phyloP scores from a whole-genome alignment of 2,329 filamentous ascomycete species.

The Alternaria tenuissima region DNA sequence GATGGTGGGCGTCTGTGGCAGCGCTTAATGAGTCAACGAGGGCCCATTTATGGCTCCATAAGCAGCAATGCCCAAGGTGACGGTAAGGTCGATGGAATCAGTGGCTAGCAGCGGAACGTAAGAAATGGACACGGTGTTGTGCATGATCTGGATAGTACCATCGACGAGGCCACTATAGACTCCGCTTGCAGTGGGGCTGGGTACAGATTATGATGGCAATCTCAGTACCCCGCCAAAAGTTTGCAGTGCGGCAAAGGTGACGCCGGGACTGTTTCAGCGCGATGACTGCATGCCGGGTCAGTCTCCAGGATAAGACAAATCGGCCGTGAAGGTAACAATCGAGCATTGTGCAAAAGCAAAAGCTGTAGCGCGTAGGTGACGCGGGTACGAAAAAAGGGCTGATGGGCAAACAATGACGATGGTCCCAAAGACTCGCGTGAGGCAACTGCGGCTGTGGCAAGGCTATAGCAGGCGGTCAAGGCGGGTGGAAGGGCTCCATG shows the following conservation, averaged over 20 bases:
- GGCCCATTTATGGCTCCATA: slow-evolving; percentile 3
- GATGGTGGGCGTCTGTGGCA: slow-evolving; percentile 7
- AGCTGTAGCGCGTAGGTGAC: slow-evolving; percentile 4
- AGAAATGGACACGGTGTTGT: slow-evolving; percentile 26
- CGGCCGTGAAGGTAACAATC: not conserved
- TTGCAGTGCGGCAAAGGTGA: slow-evolving; percentile 18
- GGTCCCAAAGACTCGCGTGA: slow-evolving; percentile 27
- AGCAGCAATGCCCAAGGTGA: not conserved
- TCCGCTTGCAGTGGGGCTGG: slow-evolving; percentile 22
- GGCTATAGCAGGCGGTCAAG: slow-evolving; percentile 26
- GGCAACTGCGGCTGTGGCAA: slow-evolving; percentile 36
- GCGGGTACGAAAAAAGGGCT: slow-evolving; percentile 7
- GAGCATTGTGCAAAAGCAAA: not conserved
- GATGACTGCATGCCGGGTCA: not conserved
- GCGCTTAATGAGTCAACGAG: slow-evolving; percentile 12
- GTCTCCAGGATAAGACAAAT: not conserved
- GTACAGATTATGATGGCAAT: slow-evolving; percentile 18
- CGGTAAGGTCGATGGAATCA: slow-evolving; percentile 1
- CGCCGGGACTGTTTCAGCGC: slow-evolving; percentile 8
- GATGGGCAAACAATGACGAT: slow-evolving; percentile 14
- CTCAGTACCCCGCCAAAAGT: slow-evolving; percentile 27
- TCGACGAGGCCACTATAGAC: slow-evolving; percentile 14
- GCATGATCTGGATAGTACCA: slow-evolving; percentile 20
- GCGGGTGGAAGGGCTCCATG: slow-evolving; percentile 7
- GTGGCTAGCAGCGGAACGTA: slow-evolving; percentile 14